phyloP scores from a whole-genome alignment of 2,329 filamentous ascomycete species.

The Aureobasidium sp. region DNA sequence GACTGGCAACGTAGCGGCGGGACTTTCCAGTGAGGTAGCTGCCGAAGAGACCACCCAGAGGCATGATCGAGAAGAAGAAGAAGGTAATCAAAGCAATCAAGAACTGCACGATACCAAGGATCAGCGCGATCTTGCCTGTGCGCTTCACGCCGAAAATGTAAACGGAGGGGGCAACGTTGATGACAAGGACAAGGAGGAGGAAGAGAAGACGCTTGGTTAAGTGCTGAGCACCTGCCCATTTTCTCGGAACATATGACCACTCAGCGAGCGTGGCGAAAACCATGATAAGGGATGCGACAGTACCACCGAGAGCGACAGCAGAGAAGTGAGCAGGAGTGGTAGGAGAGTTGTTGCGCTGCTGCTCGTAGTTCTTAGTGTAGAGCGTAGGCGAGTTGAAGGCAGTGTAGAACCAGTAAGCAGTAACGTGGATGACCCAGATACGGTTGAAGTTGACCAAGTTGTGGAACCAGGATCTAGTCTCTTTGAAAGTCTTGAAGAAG shows the following conservation, averaged over 20 bases:
- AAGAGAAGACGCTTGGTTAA: slow-evolving; percentile 84
- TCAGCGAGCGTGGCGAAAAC: slow-evolving; percentile 79
- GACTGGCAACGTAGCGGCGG: slow-evolving; percentile 88
- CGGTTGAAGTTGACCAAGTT: slow-evolving; percentile 97
- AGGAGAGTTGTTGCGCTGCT: slow-evolving; percentile 73
- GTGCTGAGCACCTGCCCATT: slow-evolving; percentile 95
- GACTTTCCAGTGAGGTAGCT: slow-evolving; percentile 92
- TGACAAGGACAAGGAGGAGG: slow-evolving; percentile 63
- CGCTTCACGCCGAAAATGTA: slow-evolving; percentile 70
- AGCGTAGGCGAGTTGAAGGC: slow-evolving; percentile 81
- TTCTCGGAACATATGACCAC: slow-evolving; percentile 89
- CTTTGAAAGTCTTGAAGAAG: slow-evolving; percentile 99
- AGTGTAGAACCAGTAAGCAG: slow-evolving; percentile 96
- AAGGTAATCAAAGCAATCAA: slow-evolving; percentile 81
- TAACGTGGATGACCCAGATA: slow-evolving; percentile 96
- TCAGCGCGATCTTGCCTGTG: slow-evolving; percentile 48
- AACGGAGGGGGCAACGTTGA: slow-evolving; percentile 79
- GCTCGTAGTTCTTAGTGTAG: slow-evolving; percentile 74
- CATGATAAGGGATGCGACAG: slow-evolving; percentile 73
- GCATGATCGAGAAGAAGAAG: slow-evolving; percentile 93
- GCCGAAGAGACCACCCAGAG: slow-evolving; percentile 86
- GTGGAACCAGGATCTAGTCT: slow-evolving; percentile 97
- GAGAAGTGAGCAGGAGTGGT: slow-evolving; percentile 64
- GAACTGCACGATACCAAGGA: slow-evolving; percentile 87
- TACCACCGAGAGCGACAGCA: slow-evolving; percentile 80